A percentile compares a stretch with the other conserved stretches of the same genome.
These are phyloP conservation scores for Sechiopsis laciniata DNA, from an alignment of 306 rosid genomes.

Conservation along the genomic window DNA sequence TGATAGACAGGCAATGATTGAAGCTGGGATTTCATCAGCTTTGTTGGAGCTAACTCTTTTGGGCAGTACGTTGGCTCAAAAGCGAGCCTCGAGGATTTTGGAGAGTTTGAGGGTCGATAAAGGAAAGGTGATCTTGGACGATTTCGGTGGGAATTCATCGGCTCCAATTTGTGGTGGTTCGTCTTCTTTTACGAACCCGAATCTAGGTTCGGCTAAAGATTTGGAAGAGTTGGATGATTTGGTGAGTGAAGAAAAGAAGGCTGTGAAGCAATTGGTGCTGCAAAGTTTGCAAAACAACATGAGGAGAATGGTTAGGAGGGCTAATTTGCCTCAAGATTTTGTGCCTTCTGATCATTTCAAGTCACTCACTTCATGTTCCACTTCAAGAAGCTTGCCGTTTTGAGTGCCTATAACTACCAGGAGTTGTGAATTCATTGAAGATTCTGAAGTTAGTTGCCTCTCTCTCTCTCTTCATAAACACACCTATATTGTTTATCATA, in stretches of 20 bases:
- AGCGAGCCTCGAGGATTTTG: conserved; percentile 92
- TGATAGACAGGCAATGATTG: conserved; percentile 81
- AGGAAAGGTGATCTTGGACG: conserved; percentile 65
- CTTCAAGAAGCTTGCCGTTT: conserved; percentile 92
- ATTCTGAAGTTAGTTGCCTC: conserved; percentile 1
- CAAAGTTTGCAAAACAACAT: conserved; percentile 91
- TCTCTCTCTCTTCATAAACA: background rate
- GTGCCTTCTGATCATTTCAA: conserved; percentile 62
- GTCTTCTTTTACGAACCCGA: conserved; percentile 42
- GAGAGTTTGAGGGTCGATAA: conserved; percentile 66
- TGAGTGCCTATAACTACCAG: conserved; percentile 27
- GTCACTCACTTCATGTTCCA: conserved; percentile 71
- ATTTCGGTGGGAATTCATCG: conserved; percentile 51
- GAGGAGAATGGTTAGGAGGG: conserved; percentile 87
- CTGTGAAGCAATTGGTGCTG: conserved; percentile 85
- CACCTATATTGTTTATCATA: conserved; percentile 1
- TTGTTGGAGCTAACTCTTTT: conserved; percentile 82
- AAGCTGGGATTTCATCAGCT: conserved; percentile 72
- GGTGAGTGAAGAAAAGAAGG: conserved; percentile 91
- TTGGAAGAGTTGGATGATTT: conserved; percentile 46
- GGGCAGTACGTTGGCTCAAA: conserved; percentile 83
- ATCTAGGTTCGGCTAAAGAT: conserved; percentile 36
- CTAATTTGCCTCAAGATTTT: conserved; percentile 81
- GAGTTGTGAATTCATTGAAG: background rate
- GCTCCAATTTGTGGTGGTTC: conserved; percentile 66